phyloP scores from a whole-genome alignment of 352 stramenopile genomes.

The Globisporangium emineosum region DNA sequence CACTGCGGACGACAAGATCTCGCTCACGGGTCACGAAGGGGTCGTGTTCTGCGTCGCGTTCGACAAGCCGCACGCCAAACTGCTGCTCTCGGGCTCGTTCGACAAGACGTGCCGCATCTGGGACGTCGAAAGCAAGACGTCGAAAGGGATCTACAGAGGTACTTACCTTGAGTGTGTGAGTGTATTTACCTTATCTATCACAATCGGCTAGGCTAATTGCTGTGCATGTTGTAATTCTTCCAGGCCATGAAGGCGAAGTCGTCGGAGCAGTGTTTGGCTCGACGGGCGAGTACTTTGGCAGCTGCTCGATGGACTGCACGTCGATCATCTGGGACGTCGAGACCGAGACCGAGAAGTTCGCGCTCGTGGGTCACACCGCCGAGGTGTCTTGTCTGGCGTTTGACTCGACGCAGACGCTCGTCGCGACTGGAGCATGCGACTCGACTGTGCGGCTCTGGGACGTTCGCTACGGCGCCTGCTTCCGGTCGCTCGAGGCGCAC shows the following conservation, averaged over 20 bases:
- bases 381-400: slow-evolving; percentile 75
- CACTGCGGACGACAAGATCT: slow-evolving; percentile 24
- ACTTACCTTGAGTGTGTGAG: not conserved
- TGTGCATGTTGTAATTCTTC: not conserved
- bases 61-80: slow-evolving; percentile 44
- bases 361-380: slow-evolving; percentile 49
- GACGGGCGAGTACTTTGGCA: slow-evolving; percentile 43
- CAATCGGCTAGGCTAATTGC: not conserved
- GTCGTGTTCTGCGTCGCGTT: slow-evolving; percentile 72
- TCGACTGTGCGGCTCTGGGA: slow-evolving; percentile 73
- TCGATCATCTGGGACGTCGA: slow-evolving; percentile 65
- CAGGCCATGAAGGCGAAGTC: slow-evolving; percentile 58
- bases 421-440: slow-evolving; percentile 66
- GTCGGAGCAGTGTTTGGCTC: slow-evolving; percentile 45
- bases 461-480: slow-evolving; percentile 60
- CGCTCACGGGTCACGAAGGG: slow-evolving; percentile 53
- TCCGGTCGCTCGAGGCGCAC: slow-evolving; percentile 63
- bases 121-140: slow-evolving; percentile 33
- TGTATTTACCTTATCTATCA: not conserved
- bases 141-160: slow-evolving; percentile 40
- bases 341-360: slow-evolving; percentile 39
- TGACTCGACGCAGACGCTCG: slow-evolving; percentile 34
- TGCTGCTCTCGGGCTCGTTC: slow-evolving; percentile 68
- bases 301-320: slow-evolving; percentile 70
- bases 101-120: slow-evolving; percentile 78